Evolutionary conservation across 163 green algal genomes (phyloP).

Genomic region (Volvox carteri): DNA sequence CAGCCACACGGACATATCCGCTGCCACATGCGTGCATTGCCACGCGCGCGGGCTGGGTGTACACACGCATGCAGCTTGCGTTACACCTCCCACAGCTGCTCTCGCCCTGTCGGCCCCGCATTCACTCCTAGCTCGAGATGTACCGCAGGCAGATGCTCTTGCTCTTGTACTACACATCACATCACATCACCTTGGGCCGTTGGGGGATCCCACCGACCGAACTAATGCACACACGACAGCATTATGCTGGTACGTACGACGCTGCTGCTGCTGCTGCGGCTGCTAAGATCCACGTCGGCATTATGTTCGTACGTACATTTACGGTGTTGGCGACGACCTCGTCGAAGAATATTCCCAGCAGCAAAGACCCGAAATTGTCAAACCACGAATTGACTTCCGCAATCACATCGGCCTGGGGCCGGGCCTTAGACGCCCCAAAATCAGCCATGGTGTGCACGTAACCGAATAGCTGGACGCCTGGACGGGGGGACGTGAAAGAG

Average conservation of each 20-base stretch:
- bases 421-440: background rate
- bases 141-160: no score
- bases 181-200: background rate
- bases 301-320: conserved; percentile 36
- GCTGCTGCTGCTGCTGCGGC: no score
- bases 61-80: no score
- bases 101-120: no score
- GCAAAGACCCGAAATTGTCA: background rate
- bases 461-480: conserved; percentile 38
- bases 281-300: no score
- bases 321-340: background rate
- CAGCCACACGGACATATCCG: no score
- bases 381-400: conserved; percentile 43
- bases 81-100: no score
- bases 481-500: no score
- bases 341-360: conserved; percentile 39
- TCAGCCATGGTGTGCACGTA: conserved; percentile 30
- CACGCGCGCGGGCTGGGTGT: no score
- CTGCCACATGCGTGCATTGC: no score
- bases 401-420: background rate
- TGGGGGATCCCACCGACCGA: background rate
- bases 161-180: background rate
- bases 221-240: background rate
- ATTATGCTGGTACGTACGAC: background rate
- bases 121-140: no score